phyloP scores from a whole-genome alignment of 2,329 filamentous ascomycete species.

The Fusarium decemcellulare region DNA sequence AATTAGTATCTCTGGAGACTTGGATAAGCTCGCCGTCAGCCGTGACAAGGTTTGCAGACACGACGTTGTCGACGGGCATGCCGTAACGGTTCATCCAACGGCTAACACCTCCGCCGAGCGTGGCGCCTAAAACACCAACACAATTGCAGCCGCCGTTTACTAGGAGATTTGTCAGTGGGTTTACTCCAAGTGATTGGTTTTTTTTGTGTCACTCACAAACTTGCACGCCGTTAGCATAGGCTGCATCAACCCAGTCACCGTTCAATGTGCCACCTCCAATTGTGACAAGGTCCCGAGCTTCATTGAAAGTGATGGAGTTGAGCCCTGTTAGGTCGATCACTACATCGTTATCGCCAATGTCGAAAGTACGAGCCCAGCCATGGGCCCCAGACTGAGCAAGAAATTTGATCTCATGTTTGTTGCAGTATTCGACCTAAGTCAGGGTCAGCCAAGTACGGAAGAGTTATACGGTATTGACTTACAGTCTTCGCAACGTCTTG shows the following conservation, averaged over 20 bases:
- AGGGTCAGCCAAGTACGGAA: background rate
- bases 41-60: constrained; percentile 38
- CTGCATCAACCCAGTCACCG: background rate
- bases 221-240: background rate
- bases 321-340: background rate
- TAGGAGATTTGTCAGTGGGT: background rate
- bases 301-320: background rate
- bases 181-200: background rate
- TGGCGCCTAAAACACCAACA: constrained; percentile 34
- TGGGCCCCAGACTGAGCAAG: background rate
- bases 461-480: background rate
- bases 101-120: constrained; percentile 36
- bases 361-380: background rate
- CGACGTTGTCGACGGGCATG: constrained; percentile 50
- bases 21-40: constrained; percentile 44
- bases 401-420: background rate
- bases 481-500: background rate
- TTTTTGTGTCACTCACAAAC: background rate
- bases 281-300: background rate
- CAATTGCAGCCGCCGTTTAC: constrained; percentile 14
- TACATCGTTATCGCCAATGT: background rate
- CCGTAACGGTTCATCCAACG: constrained; percentile 17
- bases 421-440: background rate
- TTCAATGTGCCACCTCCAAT: background rate
- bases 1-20: constrained; percentile 41